A percentile compares a stretch with the other conserved stretches of the same genome.
phyloP scores from a whole-genome alignment of 805 yeast species.

The Candida gorgasii region DNA sequence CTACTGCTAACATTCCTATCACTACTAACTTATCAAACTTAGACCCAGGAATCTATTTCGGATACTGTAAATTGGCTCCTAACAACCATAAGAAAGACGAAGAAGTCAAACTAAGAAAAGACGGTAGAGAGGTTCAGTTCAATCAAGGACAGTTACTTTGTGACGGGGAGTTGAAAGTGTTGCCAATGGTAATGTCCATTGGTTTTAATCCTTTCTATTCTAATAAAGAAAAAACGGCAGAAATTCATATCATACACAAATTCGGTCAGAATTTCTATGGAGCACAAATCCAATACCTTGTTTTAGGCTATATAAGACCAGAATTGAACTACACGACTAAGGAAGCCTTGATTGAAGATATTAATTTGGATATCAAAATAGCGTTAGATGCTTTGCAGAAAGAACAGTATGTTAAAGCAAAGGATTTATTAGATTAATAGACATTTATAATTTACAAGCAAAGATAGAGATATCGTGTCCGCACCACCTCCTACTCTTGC shows the following conservation, averaged over 20 bases:
- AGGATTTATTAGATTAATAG: conserved; percentile 1
- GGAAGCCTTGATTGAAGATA: conserved; percentile 85
- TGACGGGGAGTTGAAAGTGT: conserved; percentile 43
- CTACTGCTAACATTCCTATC: conserved; percentile 88
- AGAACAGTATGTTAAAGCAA: conserved; percentile 17
- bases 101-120: conserved; percentile 20
- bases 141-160: conserved; percentile 59
- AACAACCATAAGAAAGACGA: conserved; percentile 14
- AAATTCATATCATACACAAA: conserved; percentile 79
- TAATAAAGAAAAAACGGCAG: conserved; percentile 79
- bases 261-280: conserved; percentile 79
- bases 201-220: conserved; percentile 95
- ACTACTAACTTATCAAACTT: conserved; percentile 43
- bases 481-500: too few species aligned
- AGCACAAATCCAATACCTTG: conserved; percentile 62
- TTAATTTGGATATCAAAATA: conserved; percentile 71
- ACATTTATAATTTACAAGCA: too few species aligned
- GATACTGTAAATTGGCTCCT: conserved; percentile 53
- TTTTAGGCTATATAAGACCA: conserved; percentile 89
- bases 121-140: conserved; percentile 40
- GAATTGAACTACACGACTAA: conserved; percentile 81
- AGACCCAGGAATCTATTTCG: conserved; percentile 87
- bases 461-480: neutral
- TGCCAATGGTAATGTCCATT: conserved; percentile 92
- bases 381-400: conserved; percentile 51